Conservation (phyloP, 176 grass and related monocot genomes). For the Elaeis guineensis region DNA sequence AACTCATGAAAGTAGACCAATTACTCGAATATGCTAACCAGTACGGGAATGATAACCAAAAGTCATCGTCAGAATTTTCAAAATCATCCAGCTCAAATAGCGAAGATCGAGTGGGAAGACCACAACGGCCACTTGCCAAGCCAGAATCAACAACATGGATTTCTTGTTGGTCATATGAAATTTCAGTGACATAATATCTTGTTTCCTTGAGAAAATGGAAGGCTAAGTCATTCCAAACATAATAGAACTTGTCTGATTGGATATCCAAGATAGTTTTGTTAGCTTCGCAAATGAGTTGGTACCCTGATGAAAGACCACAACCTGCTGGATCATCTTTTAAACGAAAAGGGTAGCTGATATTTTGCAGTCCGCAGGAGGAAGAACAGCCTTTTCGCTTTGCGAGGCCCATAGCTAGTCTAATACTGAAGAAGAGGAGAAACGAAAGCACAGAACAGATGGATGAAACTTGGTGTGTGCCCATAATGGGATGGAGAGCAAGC, state of each 20-base stretch:
- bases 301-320: slow-evolving; percentile 18
- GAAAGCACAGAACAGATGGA: too few relatives aligned
- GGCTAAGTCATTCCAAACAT: too few relatives aligned
- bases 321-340: slow-evolving; percentile 13
- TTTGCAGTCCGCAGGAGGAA: slow-evolving; percentile 30
- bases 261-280: slow-evolving; percentile 22
- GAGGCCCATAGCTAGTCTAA: too few relatives aligned
- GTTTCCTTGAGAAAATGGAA: too few relatives aligned
- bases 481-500: too few relatives aligned
- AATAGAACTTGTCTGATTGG: background rate
- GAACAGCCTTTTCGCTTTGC: background rate
- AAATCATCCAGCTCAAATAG: too few relatives aligned
- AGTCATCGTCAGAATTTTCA: accelerated
- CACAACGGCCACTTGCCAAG: background rate
- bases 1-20: slow-evolving; percentile 22
- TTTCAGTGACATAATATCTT: slow-evolving; percentile 17
- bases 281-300: slow-evolving; percentile 14
- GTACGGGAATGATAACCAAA: too few relatives aligned
- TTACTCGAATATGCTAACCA: too few relatives aligned
- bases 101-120: slow-evolving; percentile 5
- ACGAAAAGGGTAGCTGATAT: slow-evolving; percentile 17
- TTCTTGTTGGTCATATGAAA: background rate
- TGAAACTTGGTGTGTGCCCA: too few relatives aligned
- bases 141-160: slow-evolving; percentile 13
- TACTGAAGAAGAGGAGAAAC: too few relatives aligned